These are phyloP conservation scores for Tetratostichococcus sp. DNA, from an alignment of 139 green algal species.

Conservation along the genomic window DNA sequence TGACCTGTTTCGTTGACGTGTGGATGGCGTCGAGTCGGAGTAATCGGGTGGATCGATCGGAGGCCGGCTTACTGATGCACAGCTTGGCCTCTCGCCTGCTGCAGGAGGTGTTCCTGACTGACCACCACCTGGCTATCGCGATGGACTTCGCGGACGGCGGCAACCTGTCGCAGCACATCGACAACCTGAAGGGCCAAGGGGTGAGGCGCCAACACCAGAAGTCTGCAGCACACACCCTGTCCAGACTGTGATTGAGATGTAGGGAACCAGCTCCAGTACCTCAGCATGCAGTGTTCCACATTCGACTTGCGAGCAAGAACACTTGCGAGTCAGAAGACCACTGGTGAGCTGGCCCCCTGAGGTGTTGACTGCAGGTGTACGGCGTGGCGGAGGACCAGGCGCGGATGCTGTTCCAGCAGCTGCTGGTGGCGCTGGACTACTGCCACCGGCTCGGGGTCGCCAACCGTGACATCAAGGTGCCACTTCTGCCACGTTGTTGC, in stretches of 20 bases:
- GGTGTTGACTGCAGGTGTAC: not conserved
- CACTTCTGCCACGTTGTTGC: too few species aligned
- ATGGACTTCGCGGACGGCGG: conserved; percentile 65
- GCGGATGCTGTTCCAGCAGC: conserved; percentile 84
- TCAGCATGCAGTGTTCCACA: too few species aligned
- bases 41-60: too few species aligned
- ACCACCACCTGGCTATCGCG: conserved; percentile 62
- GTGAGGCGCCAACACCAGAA: not conserved
- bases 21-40: too few species aligned
- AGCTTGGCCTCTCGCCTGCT: not conserved
- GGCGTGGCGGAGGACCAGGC: conserved; percentile 54
- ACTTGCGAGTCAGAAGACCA: too few species aligned
- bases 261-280: too few species aligned
- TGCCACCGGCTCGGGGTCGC: conserved; percentile 53
- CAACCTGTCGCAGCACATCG: conserved; percentile 65
- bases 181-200: conserved; percentile 7
- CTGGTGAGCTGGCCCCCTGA: too few species aligned
- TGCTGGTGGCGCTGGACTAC: conserved; percentile 68
- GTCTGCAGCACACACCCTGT: too few species aligned
- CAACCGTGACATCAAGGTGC: conserved; percentile 77
- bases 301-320: too few species aligned
- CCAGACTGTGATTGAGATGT: too few species aligned
- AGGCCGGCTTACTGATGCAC: too few species aligned
- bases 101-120: conserved; percentile 41
- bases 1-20: too few species aligned